Conservation (phyloP, 2,329 filamentous ascomycete species). For the Neocucurbitaria cava region DNA sequence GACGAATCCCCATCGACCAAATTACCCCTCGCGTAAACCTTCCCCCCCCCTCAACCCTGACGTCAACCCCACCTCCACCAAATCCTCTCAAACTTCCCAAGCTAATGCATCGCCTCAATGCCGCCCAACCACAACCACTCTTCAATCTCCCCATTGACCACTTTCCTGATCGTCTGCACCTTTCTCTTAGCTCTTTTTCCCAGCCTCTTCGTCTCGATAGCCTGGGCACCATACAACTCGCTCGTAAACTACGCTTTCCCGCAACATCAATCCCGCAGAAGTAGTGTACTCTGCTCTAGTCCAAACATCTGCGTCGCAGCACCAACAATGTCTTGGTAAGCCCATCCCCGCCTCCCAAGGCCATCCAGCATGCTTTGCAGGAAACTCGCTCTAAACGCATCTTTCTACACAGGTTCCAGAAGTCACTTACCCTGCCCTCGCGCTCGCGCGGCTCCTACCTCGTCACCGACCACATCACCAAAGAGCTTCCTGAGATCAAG, state of each 20-base stretch:
- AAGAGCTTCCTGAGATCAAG: constrained; percentile 77
- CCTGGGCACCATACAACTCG: constrained; percentile 44
- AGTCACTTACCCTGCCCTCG: constrained; percentile 79
- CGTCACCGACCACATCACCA: constrained; percentile 77
- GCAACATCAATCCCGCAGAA: constrained; percentile 19
- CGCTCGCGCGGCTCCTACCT: constrained; percentile 86
- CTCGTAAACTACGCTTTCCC: constrained; percentile 36
- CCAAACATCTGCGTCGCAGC: constrained; percentile 36
- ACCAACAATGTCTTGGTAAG: constrained; percentile 42
- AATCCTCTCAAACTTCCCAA: constrained; percentile 9
- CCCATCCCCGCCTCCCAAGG: no score
- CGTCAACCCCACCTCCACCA: constrained; percentile 9
- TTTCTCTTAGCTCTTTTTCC: constrained; percentile 61
- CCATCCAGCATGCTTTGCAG: no score
- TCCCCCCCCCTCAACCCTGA: neutral
- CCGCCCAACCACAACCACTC: constrained; percentile 24
- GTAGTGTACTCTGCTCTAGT: constrained; percentile 28
- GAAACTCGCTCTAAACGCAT: neutral
- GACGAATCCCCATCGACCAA: neutral
- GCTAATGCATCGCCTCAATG: constrained; percentile 22
- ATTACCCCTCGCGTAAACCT: neutral
- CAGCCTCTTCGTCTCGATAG: constrained; percentile 52
- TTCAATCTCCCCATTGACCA: constrained; percentile 46
- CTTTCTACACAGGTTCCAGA: constrained; percentile 65
- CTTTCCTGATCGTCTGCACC: constrained; percentile 55